Conservation (phyloP, 2,329 filamentous ascomycete species). For the Passalora sequoiae region DNA sequence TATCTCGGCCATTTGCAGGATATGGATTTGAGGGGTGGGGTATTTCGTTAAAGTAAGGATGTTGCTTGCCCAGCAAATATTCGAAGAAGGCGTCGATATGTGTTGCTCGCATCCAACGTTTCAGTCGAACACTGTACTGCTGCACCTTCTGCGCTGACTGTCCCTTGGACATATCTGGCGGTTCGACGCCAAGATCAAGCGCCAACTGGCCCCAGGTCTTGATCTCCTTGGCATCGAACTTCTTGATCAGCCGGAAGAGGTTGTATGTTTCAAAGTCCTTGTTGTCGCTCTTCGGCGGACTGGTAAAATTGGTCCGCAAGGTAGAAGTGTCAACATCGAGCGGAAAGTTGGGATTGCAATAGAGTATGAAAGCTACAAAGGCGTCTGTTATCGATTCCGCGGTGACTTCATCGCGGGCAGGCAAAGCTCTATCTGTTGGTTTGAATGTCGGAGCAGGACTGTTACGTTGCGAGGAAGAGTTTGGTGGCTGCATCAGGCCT, state of each 20-base stretch:
- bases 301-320: slow-evolving; percentile 69
- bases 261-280: slow-evolving; percentile 76
- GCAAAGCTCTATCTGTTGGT: slow-evolving; percentile 53
- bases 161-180: slow-evolving; percentile 72
- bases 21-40: slow-evolving; percentile 61
- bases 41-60: slow-evolving; percentile 74
- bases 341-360: slow-evolving; percentile 80
- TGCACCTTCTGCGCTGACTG: slow-evolving; percentile 83
- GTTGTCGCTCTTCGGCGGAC: slow-evolving; percentile 78
- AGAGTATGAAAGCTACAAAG: slow-evolving; percentile 79
- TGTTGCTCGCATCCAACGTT: slow-evolving; percentile 96
- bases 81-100: slow-evolving; percentile 94
- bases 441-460: slow-evolving; percentile 26
- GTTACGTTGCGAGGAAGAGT: slow-evolving; percentile 18
- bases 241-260: slow-evolving; percentile 72
- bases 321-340: slow-evolving; percentile 63
- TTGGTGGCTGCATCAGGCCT: slow-evolving; percentile 25
- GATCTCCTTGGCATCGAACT: slow-evolving; percentile 74
- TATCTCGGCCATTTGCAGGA: slow-evolving; percentile 65
- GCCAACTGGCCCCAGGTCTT: slow-evolving; percentile 91
- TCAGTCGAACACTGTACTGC: slow-evolving; percentile 86
- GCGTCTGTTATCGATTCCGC: slow-evolving; percentile 71
- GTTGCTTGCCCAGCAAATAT: slow-evolving; percentile 71
- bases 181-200: slow-evolving; percentile 80
- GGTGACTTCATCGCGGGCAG: slow-evolving; percentile 62